A percentile compares a stretch with the other conserved stretches of the same genome.
Evolutionary conservation across 2,329 filamentous ascomycete genomes (phyloP).

Genomic region (Apiospora koreana): DNA sequence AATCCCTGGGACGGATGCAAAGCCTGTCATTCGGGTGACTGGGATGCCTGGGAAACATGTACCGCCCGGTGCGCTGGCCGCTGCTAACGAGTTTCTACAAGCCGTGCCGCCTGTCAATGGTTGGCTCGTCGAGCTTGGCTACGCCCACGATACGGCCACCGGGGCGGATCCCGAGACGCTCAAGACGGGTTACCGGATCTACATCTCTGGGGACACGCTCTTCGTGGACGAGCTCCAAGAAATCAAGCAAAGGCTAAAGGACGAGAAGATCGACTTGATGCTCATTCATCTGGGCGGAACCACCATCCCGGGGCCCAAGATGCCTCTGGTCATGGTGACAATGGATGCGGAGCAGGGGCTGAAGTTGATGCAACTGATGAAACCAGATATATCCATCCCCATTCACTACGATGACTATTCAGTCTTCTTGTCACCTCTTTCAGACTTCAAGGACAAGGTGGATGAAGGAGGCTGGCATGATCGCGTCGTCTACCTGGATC

Average conservation of each 20-base stretch:
- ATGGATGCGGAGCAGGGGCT: slow-evolving; percentile 68
- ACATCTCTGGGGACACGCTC: slow-evolving; percentile 68
- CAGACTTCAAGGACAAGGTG: slow-evolving; percentile 60
- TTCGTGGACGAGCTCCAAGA: slow-evolving; percentile 62
- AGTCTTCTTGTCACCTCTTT: slow-evolving; percentile 59
- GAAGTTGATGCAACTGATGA: slow-evolving; percentile 58
- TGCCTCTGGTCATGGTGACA: slow-evolving; percentile 66
- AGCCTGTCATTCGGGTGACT: slow-evolving; percentile 55
- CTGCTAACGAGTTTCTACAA: slow-evolving; percentile 40
- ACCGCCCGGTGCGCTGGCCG: slow-evolving; percentile 36
- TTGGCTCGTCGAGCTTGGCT: slow-evolving; percentile 66
- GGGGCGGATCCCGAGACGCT: slow-evolving; percentile 31
- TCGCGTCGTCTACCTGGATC: slow-evolving; percentile 61
- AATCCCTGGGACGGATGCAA: slow-evolving; percentile 33
- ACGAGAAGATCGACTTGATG: slow-evolving; percentile 64
- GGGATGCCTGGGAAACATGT: slow-evolving; percentile 68
- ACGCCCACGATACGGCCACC: slow-evolving; percentile 28
- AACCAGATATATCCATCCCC: slow-evolving; percentile 63
- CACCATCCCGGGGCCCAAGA: slow-evolving; percentile 59
- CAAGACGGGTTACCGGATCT: slow-evolving; percentile 57
- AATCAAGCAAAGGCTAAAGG: slow-evolving; percentile 57
- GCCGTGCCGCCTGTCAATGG: slow-evolving; percentile 65
- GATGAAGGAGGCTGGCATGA: slow-evolving; percentile 49
- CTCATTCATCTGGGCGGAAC: slow-evolving; percentile 67
- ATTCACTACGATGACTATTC: slow-evolving; percentile 68